Conservation (phyloP, 2,329 filamentous ascomycete genomes). For the Pseudomassariella vexata region DNA sequence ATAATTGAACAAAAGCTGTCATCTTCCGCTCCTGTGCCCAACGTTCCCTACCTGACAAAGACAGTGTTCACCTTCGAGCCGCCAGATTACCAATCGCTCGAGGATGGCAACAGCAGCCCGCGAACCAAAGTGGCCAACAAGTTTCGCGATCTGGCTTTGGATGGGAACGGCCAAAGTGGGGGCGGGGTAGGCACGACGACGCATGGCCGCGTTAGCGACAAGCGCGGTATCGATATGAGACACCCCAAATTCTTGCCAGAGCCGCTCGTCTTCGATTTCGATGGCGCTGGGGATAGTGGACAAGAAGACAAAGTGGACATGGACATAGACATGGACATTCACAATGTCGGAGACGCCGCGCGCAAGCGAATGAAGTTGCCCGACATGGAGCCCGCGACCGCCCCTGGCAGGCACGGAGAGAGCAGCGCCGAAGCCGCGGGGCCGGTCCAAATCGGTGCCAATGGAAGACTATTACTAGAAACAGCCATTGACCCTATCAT, state of each 20-base stretch:
- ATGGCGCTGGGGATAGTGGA: slow-evolving; percentile 12
- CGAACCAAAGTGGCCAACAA: slow-evolving; percentile 44
- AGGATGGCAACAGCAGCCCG: slow-evolving; percentile 48
- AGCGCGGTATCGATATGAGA: slow-evolving; percentile 8
- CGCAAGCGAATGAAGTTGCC: slow-evolving; percentile 33
- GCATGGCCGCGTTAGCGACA: slow-evolving; percentile 11
- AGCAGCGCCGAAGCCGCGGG: slow-evolving; percentile 7
- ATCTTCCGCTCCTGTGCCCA: slow-evolving; percentile 23
- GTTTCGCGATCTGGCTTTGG: slow-evolving; percentile 45
- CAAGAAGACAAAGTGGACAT: slow-evolving; percentile 13
- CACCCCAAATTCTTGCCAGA: slow-evolving; percentile 13
- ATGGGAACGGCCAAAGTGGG: slow-evolving; percentile 33
- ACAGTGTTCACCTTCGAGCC: slow-evolving; percentile 39
- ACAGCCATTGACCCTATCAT: slow-evolving; percentile 16
- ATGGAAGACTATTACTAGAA: slow-evolving; percentile 12
- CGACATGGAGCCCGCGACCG: slow-evolving; percentile 15
- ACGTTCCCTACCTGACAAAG: slow-evolving; percentile 16
- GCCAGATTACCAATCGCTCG: slow-evolving; percentile 14
- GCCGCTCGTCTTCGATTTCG: slow-evolving; percentile 20
- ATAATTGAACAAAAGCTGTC: slow-evolving; percentile 21
- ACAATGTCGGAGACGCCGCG: slow-evolving; percentile 14
- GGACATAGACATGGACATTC: slow-evolving; percentile 24
- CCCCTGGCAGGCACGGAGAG: slow-evolving; percentile 9
- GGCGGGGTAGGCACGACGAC: slow-evolving; percentile 32
- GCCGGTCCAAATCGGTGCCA: slow-evolving; percentile 11